Evolutionary conservation across 192 early-diverging fungal genomes (phyloP).

Genomic region (Rhizophagus clarus): DNA sequence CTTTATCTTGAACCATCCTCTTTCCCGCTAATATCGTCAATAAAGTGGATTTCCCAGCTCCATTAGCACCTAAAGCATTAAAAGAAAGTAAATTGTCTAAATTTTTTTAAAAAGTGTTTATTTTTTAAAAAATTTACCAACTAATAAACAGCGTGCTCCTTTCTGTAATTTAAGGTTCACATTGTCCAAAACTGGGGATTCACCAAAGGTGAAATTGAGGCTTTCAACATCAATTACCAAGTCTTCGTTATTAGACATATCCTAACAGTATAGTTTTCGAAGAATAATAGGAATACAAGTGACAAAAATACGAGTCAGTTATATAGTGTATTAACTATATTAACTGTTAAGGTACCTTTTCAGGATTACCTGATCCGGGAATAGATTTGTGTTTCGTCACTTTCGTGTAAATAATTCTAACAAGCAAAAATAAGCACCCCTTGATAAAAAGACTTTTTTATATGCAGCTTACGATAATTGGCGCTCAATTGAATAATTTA

Average conservation of each 20-base stretch:
- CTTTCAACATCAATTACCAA: conserved; percentile 47
- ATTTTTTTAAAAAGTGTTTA: not conserved
- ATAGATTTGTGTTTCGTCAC: too few species aligned
- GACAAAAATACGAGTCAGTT: too few species aligned
- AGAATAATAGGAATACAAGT: too few species aligned
- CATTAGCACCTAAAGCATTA: conserved; percentile 27
- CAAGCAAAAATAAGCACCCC: not conserved
- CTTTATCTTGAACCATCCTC: conserved; percentile 54
- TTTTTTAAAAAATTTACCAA: conserved; percentile 57
- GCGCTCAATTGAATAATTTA: not conserved
- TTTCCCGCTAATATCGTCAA: conserved; percentile 74
- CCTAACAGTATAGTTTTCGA: too few species aligned
- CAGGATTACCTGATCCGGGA: too few species aligned
- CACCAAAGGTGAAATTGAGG: conserved; percentile 64
- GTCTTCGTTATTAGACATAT: not conserved
- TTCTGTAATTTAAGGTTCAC: conserved; percentile 50
- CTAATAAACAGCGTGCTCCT: conserved; percentile 68
- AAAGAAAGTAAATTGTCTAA: not conserved
- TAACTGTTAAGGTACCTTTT: not conserved
- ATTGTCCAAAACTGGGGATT: conserved; percentile 56
- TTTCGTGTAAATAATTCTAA: not conserved
- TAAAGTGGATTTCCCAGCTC: conserved; percentile 67
- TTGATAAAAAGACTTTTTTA: not conserved
- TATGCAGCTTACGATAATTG: not conserved
- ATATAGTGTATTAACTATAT: not conserved